Conservation (phyloP, 225 moss, liverwort and hornwort species). For the Climacium dendroides region DNA sequence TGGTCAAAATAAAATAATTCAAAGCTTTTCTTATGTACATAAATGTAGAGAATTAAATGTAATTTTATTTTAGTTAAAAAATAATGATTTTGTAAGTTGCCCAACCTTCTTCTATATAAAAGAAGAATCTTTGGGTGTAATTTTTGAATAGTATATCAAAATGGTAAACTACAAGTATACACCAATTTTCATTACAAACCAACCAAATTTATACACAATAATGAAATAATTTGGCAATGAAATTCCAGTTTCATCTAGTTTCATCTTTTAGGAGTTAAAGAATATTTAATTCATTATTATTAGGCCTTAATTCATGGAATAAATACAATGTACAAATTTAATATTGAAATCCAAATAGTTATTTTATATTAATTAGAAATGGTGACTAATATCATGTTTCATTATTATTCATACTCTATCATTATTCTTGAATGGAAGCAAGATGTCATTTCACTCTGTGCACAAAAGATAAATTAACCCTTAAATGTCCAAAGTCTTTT, state of each 20-base stretch:
- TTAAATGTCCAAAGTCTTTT: too few species aligned
- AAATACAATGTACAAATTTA: background rate
- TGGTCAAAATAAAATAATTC: background rate
- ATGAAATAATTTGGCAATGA: background rate
- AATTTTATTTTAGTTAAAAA: background rate
- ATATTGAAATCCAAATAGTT: background rate
- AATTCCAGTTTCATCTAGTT: background rate
- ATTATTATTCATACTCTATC: background rate
- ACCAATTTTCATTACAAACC: background rate
- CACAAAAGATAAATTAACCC: background rate
- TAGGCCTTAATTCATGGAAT: background rate
- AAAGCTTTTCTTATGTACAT: background rate
- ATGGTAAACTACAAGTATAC: background rate
- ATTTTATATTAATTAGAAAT: background rate
- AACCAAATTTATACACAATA: background rate
- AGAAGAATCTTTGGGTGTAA: background rate
- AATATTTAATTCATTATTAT: background rate
- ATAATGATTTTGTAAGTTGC: background rate
- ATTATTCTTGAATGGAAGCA: background rate
- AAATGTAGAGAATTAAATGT: background rate
- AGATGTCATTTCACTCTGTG: background rate
- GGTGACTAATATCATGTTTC: background rate
- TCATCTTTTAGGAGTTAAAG: background rate
- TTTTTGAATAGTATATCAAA: background rate
- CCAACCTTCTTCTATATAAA: accelerated